Percentiles rank a stretch among this genome's conserved stretches.
phyloP scores from a whole-genome alignment of 2,329 filamentous ascomycete species.

The Mariannaea elegans region DNA sequence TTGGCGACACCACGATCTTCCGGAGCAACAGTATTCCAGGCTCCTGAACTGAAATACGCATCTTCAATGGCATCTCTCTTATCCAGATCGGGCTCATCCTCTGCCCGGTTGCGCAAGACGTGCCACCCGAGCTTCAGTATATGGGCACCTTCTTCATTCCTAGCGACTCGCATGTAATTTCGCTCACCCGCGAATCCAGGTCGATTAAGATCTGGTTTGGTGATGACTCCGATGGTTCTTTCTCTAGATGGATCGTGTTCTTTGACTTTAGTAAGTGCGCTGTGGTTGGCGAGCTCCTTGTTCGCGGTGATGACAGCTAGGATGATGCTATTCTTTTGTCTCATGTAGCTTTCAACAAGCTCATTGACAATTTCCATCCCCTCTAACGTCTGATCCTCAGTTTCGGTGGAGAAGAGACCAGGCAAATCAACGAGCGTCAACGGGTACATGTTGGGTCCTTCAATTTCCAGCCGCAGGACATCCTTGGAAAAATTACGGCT shows the following conservation, averaged over 20 bases:
- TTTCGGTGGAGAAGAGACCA: not conserved
- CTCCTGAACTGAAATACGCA: slow-evolving; percentile 40
- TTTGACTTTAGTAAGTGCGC: slow-evolving; percentile 39
- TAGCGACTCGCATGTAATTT: slow-evolving; percentile 44
- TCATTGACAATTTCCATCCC: not conserved
- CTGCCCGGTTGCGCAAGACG: slow-evolving; percentile 56
- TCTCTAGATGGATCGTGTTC: not conserved
- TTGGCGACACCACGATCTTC: slow-evolving; percentile 41
- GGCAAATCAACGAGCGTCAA: not conserved
- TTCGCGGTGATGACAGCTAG: not conserved
- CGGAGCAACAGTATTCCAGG: slow-evolving; percentile 39
- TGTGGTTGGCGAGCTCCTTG: slow-evolving; percentile 12
- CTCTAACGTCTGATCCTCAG: not conserved
- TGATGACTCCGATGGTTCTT: slow-evolving; percentile 7
- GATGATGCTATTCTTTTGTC: not conserved
- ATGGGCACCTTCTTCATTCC: slow-evolving; percentile 37
- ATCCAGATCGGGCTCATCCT: slow-evolving; percentile 37
- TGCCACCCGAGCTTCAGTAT: slow-evolving; percentile 57
- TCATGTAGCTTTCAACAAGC: not conserved
- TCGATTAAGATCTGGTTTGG: not conserved
- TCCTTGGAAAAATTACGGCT: not conserved
- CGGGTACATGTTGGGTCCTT: not conserved
- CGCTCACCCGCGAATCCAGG: slow-evolving; percentile 41
- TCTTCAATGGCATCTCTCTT: slow-evolving; percentile 42
- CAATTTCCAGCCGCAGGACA: not conserved